These are phyloP conservation scores for Pleurotus sapidus DNA, from an alignment of 768 basidiomycete species.

Conservation along the genomic window DNA sequence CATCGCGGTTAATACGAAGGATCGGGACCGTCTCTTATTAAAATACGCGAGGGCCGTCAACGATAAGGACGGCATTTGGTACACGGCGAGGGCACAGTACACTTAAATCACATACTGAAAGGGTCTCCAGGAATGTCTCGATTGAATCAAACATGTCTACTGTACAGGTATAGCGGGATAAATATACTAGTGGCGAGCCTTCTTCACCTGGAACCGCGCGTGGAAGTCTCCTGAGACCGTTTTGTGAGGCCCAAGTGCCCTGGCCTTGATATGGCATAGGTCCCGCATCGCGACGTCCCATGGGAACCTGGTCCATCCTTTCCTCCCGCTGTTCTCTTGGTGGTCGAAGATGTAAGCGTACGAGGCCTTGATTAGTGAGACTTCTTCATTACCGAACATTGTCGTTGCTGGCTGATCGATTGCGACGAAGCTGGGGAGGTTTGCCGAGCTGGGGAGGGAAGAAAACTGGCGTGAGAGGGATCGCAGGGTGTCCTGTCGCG, in stretches of 20 bases:
- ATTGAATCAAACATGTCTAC: neutral
- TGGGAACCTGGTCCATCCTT: constrained; percentile 39
- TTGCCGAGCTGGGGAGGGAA: constrained; percentile 22
- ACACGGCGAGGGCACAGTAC: constrained; percentile 68
- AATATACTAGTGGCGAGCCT: neutral
- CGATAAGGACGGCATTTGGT: constrained; percentile 66
- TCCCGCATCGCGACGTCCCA: constrained; percentile 50
- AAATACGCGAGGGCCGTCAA: constrained; percentile 83
- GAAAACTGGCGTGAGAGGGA: constrained; percentile 38
- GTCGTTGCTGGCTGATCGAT: neutral
- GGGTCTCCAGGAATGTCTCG: neutral
- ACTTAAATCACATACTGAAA: neutral
- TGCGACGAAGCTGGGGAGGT: constrained; percentile 12
- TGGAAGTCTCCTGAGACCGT: constrained; percentile 40
- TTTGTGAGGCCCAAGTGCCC: constrained; percentile 35
- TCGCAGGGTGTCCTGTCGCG: constrained; percentile 46
- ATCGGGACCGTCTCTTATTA: constrained; percentile 81
- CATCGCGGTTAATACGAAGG: constrained; percentile 81
- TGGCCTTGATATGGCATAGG: constrained; percentile 48
- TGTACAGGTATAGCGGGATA: neutral
- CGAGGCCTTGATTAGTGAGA: constrained; percentile 38
- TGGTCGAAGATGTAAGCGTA: constrained; percentile 44
- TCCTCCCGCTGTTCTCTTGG: neutral
- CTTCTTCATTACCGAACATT: constrained; percentile 22
- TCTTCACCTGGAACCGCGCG: constrained; percentile 23